Evolutionary conservation across 768 basidiomycete species (phyloP), one percentile per base, ranked within the genome.

Genomic region (Lentinula lateritia): DNA sequence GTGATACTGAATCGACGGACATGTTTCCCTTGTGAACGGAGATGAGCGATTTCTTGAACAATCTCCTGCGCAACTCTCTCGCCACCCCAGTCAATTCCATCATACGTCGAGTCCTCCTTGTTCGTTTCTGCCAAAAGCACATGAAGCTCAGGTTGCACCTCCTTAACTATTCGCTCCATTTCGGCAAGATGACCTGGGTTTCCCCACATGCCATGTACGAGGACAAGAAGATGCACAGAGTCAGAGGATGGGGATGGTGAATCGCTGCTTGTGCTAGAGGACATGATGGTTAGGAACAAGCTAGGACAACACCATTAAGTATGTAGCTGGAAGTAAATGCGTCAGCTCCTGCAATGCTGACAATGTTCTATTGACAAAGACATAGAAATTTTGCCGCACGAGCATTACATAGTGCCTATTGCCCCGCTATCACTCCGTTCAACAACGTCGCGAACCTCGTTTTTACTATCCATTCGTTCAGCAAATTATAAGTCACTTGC

Each of bases 41-140:
- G 73, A 48, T 79, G 75, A 53, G 78, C 71, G 7, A 90, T 75
- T 66, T 85, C 80, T 5, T 81, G 78, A 45, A 79, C 61, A 16
- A 93, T 78, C 89, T 95, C 93, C 63, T 86, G 76, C 3, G 90
- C 84, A 39, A 93, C 84, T 36, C 93, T 79, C 73, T 93, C 90
- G 41, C 85, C 89, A 61, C 90, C 87, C 84, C 90, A 90, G 68
- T 93, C 92, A 23, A 93, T 83, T 0, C 92, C 91, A 65, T 93
- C 92, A 66, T 92, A 93, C 1, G 90, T 92, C 9, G 80, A 80
- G 34, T 85, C 81, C 35, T 84, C 84, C 16, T 76, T 69, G 69
- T 92, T 90, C 2, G 87, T 82, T 66, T 89, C 75, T 2, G 90
- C 82, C 0, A 84, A 69, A n/a, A 92, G 72, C 32, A 90, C 77